These are phyloP conservation scores for Astragalus glycyphyllos DNA, from an alignment of 306 rosid species.

Conservation along the genomic window DNA sequence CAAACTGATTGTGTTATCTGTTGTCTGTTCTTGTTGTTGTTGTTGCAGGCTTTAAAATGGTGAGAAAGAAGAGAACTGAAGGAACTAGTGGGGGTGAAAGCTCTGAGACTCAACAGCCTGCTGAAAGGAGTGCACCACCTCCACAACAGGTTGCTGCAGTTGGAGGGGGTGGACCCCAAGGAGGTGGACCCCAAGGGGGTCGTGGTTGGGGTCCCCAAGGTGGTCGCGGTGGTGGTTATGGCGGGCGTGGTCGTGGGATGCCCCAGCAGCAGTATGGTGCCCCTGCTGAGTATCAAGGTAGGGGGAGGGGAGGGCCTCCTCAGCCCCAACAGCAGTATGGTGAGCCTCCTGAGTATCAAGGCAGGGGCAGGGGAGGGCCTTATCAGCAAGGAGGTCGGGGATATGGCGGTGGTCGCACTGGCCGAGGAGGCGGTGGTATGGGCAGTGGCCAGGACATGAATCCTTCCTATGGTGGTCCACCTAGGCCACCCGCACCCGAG, in stretches of 20 bases:
- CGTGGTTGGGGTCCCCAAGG: constrained; percentile 74
- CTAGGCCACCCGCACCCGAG: constrained; percentile 81
- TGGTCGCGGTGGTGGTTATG: constrained; percentile 51
- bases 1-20: neutral
- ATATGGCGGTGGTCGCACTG: constrained; percentile 52
- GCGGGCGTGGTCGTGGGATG: constrained; percentile 61
- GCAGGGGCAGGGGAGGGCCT: constrained; percentile 85
- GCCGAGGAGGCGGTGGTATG: constrained; percentile 56
- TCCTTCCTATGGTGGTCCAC: constrained; percentile 69
- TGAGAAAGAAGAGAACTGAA: constrained; percentile 79
- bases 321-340: constrained; percentile 69
- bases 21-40: neutral
- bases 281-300: constrained; percentile 71
- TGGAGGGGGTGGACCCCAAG: constrained; percentile 62
- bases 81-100: constrained; percentile 64
- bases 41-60: constrained; percentile 60
- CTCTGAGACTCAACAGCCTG: constrained; percentile 66
- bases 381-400: constrained; percentile 81
- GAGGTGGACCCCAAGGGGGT: constrained; percentile 75
- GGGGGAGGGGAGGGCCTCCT: constrained; percentile 86
- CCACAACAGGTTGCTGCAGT: constrained; percentile 55
- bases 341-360: constrained; percentile 70
- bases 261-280: constrained; percentile 77
- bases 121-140: constrained; percentile 59
- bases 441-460: constrained; percentile 59